These are phyloP conservation scores for Apiospora rasikravindrae DNA, from an alignment of 2,329 filamentous ascomycete genomes.

Conservation along the genomic window DNA sequence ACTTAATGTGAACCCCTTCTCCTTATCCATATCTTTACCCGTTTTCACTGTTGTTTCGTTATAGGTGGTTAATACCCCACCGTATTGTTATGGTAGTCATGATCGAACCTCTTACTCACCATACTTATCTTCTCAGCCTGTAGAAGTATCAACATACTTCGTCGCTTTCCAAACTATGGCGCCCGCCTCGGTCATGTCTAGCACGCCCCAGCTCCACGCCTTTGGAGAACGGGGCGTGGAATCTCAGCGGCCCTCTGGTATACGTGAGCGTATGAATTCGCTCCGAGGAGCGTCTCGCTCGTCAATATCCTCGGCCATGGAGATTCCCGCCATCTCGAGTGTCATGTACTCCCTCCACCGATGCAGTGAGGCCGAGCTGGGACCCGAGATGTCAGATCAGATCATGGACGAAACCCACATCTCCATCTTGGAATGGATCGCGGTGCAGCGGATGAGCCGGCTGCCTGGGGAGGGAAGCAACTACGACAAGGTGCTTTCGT, in stretches of 20 bases:
- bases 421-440: constrained; percentile 43
- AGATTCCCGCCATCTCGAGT: constrained; percentile 37
- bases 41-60: too few species aligned
- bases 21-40: too few species aligned
- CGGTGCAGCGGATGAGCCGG: constrained; percentile 43
- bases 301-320: constrained; percentile 8
- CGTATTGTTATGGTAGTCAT: too few species aligned
- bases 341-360: constrained; percentile 38
- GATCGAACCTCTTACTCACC: too few species aligned
- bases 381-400: constrained; percentile 34
- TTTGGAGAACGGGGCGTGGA: neutral
- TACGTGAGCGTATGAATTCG: too few species aligned
- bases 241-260: too few species aligned
- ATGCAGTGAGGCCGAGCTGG: constrained; percentile 38
- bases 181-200: neutral
- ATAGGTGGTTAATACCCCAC: too few species aligned
- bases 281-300: too few species aligned
- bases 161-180: neutral
- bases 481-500: constrained; percentile 46
- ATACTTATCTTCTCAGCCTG: too few species aligned
- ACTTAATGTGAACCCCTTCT: too few species aligned
- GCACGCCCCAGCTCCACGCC: neutral
- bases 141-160: too few species aligned
- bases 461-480: constrained; percentile 46
- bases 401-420: constrained; percentile 35